These are phyloP conservation scores for Linnemannia schmuckeri DNA, from an alignment of 192 early-diverging fungal species.

Conservation along the genomic window DNA sequence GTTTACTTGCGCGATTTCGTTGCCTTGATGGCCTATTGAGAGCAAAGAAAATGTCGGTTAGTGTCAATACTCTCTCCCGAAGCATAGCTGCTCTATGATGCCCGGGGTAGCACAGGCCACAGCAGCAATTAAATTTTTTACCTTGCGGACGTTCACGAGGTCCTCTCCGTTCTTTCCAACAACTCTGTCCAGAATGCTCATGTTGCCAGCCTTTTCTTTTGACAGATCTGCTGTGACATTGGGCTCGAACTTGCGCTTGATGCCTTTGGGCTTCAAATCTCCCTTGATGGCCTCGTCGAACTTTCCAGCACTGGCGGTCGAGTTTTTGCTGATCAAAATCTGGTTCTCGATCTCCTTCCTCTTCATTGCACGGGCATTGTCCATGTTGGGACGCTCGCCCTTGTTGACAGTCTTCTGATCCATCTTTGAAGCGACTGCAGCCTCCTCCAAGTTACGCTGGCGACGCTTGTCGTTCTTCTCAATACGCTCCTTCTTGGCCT, in stretches of 20 bases:
- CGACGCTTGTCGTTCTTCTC: slow-evolving; percentile 91
- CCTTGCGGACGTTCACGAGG: slow-evolving; percentile 69
- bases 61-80: not conserved
- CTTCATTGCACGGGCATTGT: slow-evolving; percentile 71
- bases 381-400: slow-evolving; percentile 55
- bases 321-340: slow-evolving; percentile 80
- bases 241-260: slow-evolving; percentile 78
- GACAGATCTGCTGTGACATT: slow-evolving; percentile 68
- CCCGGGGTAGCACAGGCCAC: not conserved
- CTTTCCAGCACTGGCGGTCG: slow-evolving; percentile 93
- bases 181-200: slow-evolving; percentile 79
- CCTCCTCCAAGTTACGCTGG: slow-evolving; percentile 89
- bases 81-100: not conserved
- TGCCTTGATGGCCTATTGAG: slow-evolving; percentile 47
- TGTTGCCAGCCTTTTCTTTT: slow-evolving; percentile 76
- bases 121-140: slow-evolving; percentile 5
- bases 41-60: not conserved
- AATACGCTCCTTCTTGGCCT: slow-evolving; percentile 91
- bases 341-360: slow-evolving; percentile 80
- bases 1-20: slow-evolving; percentile 42
- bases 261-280: slow-evolving; percentile 88
- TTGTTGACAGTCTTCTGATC: slow-evolving; percentile 64
- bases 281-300: slow-evolving; percentile 88
- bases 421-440: slow-evolving; percentile 65
- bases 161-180: slow-evolving; percentile 67